Evolutionary conservation across 306 rosid species (phyloP).

Genomic region (Gastrolobium villosum): DNA sequence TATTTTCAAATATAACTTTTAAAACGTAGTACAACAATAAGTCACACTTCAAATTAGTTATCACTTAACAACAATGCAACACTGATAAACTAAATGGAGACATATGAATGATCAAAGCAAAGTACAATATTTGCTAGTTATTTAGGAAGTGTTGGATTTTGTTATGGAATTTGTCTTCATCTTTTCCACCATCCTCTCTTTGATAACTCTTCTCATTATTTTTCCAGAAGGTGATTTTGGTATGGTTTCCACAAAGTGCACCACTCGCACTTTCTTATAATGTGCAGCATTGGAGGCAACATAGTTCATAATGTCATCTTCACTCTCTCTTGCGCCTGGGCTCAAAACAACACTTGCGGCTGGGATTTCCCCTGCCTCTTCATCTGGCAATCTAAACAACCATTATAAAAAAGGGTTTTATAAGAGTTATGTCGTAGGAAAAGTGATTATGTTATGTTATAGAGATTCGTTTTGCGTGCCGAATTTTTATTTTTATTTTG

Average conservation of each 20-base stretch:
- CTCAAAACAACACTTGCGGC: slow-evolving; percentile 83
- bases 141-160: slow-evolving; percentile 22
- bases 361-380: slow-evolving; percentile 94
- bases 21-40: background rate
- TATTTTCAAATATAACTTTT: slow-evolving; percentile 17
- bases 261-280: slow-evolving; percentile 86
- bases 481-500: too few relatives aligned
- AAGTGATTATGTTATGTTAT: too few relatives aligned
- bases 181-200: slow-evolving; percentile 65
- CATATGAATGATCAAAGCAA: slow-evolving; percentile 38
- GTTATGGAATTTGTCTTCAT: slow-evolving; percentile 49
- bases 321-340: slow-evolving; percentile 66
- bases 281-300: slow-evolving; percentile 83
- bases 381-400: slow-evolving; percentile 76
- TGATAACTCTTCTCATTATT: slow-evolving; percentile 86
- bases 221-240: slow-evolving; percentile 97
- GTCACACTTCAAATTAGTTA: background rate
- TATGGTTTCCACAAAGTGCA: slow-evolving; percentile 78
- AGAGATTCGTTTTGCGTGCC: too few relatives aligned
- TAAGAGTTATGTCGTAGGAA: too few relatives aligned
- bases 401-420: slow-evolving; percentile 2
- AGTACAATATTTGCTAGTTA: slow-evolving; percentile 26
- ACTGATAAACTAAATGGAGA: slow-evolving; percentile 5
- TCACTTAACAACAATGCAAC: slow-evolving; percentile 8
- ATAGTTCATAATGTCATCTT: slow-evolving; percentile 71